These are phyloP conservation scores for Rosa lucieae DNA, from an alignment of 306 rosid species.

Conservation along the genomic window DNA sequence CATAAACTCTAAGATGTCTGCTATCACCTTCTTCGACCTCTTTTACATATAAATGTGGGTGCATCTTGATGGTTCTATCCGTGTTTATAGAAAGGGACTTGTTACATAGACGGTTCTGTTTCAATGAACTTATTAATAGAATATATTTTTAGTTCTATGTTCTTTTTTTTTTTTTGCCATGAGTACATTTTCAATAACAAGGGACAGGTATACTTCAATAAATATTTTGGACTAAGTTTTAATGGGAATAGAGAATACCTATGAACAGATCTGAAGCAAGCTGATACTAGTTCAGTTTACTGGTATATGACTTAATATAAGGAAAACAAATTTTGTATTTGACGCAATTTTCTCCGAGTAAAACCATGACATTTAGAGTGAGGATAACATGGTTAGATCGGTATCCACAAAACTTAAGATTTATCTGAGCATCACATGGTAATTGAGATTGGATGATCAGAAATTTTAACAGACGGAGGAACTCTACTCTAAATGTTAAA, in stretches of 20 bases:
- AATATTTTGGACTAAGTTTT: neutral
- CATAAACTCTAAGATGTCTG: neutral
- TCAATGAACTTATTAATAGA: neutral
- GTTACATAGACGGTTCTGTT: neutral
- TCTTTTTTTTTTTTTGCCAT: neutral
- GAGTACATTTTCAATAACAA: neutral
- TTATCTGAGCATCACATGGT: neutral
- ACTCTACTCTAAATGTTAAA: neutral
- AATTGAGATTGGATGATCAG: neutral
- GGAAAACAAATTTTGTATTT: neutral
- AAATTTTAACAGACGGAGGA: neutral
- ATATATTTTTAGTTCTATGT: neutral
- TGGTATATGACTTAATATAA: neutral
- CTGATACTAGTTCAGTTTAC: neutral
- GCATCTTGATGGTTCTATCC: neutral
- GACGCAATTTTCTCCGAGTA: neutral
- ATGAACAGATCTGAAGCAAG: neutral
- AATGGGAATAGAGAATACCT: neutral
- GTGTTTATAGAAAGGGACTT: neutral
- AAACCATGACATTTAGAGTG: neutral
- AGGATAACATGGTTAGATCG: neutral
- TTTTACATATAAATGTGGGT: conserved; percentile 4
- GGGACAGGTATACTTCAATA: neutral
- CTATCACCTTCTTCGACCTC: neutral
- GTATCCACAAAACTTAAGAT: neutral